Base-by-base conservation (phyloP, 495 filamentous ascomycete genomes). In the Massariosphaeria phaeospora region DNA sequence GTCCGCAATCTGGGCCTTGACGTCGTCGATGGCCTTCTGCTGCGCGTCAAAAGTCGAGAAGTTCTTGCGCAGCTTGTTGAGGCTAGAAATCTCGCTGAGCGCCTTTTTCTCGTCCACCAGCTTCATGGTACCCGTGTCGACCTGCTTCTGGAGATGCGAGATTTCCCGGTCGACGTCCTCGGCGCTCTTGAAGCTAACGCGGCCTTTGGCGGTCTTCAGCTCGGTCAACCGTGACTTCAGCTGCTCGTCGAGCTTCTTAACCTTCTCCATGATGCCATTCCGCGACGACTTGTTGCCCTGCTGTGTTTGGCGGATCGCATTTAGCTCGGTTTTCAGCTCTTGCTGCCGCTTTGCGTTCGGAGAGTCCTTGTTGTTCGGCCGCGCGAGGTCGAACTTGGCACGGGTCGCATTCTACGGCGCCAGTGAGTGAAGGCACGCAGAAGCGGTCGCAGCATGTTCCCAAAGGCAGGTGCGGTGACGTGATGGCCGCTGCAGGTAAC, bases 101-200 rank as follows among this genome's bases (percentile, higher is more conserved):
- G 89, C 86, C 78, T 95, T 96, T 78, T 88, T 91, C 80, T 97
- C 94, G 55, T 97, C 93, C 3, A 96, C 94, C 49, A 99, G 70
- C 64, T 88, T 93, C 84, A 97, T 86, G 58, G 77, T 85, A 39
- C 91, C 89, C 42, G 81, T 78, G 68, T 93, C 86, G 52, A 96
- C 89, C 51, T 88, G 78, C 70, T 82, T 83, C 49, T 96, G 88
- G 40, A 96, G 81, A 13, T 75, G 75, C 26, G 80, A 75, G 59
- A 99, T 91, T 68, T 89, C 81, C 18, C 74, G 75, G 68, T 97
- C 89, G 43, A 97, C 72, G 34, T 97, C 93, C 30, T 91, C 91
- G 45, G 85, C 80, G 55, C 73, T 86, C 79, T 89, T 95, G 79
- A 84, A 97, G 20, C 78, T 70, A 48, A 95, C 79, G 66, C 83